phyloP scores from a whole-genome alignment of 352 stramenopile genomes.

The Pythium guiyangense region DNA sequence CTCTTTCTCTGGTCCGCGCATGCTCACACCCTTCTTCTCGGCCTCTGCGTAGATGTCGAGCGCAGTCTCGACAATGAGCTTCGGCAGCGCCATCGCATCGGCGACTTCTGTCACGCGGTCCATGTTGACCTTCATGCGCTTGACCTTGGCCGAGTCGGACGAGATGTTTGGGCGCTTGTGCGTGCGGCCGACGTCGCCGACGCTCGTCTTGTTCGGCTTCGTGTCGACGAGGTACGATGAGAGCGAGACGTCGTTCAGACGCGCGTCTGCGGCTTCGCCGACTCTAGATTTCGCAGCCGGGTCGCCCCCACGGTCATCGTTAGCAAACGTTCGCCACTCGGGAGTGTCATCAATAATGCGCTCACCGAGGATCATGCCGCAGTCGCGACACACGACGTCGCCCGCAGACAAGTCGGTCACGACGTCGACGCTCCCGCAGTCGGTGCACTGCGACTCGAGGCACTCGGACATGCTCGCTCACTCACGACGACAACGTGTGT shows the following conservation, averaged over 20 bases:
- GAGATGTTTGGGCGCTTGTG: constrained; percentile 64
- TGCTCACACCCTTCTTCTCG: constrained; percentile 56
- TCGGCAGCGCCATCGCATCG: constrained; percentile 55
- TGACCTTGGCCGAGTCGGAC: constrained; percentile 49
- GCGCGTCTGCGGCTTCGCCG: constrained; percentile 56
- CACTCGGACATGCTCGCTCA: constrained; percentile 46
- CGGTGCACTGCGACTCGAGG: constrained; percentile 50
- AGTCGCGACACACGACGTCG: constrained; percentile 77
- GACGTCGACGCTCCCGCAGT: constrained; percentile 71
- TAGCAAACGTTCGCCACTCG: constrained; percentile 86
- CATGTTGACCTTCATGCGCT: constrained; percentile 68
- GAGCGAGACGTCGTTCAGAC: constrained; percentile 56
- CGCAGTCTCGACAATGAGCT: constrained; percentile 67
- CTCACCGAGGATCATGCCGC: constrained; percentile 85
- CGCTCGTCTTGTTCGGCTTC: constrained; percentile 24
- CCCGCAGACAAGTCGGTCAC: constrained; percentile 77
- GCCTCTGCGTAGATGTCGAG: constrained; percentile 70
- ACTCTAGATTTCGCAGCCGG: constrained; percentile 77
- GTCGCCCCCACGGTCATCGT: constrained; percentile 81
- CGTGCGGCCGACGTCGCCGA: constrained; percentile 18
- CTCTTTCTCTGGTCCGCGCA: constrained; percentile 59
- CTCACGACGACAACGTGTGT: not conserved
- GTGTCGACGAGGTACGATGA: constrained; percentile 68
- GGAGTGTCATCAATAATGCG: constrained; percentile 85
- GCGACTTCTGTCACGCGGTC: constrained; percentile 61